Conservation (phyloP, 176 grass and related monocot species). For the Bromus sterilis region DNA sequence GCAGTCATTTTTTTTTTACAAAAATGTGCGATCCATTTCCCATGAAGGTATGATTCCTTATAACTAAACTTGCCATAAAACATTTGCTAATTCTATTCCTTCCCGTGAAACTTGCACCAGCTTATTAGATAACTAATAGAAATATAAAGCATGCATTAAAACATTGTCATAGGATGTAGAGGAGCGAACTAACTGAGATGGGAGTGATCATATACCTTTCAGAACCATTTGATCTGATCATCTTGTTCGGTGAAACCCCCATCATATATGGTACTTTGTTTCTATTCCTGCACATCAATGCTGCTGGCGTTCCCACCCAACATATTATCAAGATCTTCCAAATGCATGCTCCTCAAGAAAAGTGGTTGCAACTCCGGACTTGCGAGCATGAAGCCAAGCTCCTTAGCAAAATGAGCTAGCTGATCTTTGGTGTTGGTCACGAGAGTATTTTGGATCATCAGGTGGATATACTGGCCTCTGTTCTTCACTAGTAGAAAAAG, state of each 20-base stretch:
- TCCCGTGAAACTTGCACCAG: too few relatives aligned
- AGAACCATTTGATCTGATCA: slow-evolving; percentile 55
- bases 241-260: slow-evolving; percentile 40
- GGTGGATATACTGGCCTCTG: slow-evolving; percentile 25
- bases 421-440: slow-evolving; percentile 34
- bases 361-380: neutral
- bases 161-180: too few relatives aligned
- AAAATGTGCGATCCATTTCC: too few relatives aligned
- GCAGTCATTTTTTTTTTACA: too few relatives aligned
- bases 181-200: neutral
- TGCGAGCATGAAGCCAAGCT: slow-evolving; percentile 38
- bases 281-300: slow-evolving; percentile 54
- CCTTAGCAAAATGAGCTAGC: slow-evolving; percentile 27
- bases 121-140: too few relatives aligned
- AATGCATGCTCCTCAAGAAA: slow-evolving; percentile 54
- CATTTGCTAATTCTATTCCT: too few relatives aligned
- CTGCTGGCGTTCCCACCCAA: slow-evolving; percentile 30
- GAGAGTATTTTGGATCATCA: slow-evolving; percentile 47
- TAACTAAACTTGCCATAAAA: too few relatives aligned
- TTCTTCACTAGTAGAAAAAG: too few relatives aligned
- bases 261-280: slow-evolving; percentile 41
- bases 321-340: too few relatives aligned
- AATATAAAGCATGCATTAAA: too few relatives aligned
- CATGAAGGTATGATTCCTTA: too few relatives aligned
- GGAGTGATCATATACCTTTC: slow-evolving; percentile 39